These are phyloP conservation scores for Phytopythium boreale DNA, from an alignment of 352 stramenopile genomes.

Conservation along the genomic window DNA sequence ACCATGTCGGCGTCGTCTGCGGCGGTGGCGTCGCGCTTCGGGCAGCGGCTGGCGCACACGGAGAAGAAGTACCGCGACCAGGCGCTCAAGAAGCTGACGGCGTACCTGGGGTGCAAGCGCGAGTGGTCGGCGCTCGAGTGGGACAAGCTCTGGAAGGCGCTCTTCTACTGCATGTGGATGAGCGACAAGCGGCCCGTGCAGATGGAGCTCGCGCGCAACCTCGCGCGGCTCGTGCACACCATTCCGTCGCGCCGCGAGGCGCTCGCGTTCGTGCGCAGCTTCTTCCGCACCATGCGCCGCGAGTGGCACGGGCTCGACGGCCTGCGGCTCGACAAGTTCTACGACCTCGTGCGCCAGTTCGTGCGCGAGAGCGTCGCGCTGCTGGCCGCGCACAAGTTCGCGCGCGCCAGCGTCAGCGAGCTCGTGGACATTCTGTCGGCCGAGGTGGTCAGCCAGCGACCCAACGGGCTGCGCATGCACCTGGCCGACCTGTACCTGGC, in stretches of 20 bases:
- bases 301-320: conserved; percentile 86
- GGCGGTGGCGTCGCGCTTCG: conserved; percentile 79
- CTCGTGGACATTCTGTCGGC: conserved; percentile 64
- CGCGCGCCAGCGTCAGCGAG: conserved; percentile 36
- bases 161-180: conserved; percentile 92
- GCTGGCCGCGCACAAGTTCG: conserved; percentile 52
- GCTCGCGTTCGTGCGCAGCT: conserved; percentile 73
- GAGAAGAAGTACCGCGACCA: conserved; percentile 86
- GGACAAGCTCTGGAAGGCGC: conserved; percentile 89
- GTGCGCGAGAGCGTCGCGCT: conserved; percentile 67
- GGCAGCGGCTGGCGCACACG: conserved; percentile 84
- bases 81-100: conserved; percentile 77
- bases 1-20: conserved; percentile 35
- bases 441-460: conserved; percentile 73
- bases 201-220: conserved; percentile 69
- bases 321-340: conserved; percentile 84
- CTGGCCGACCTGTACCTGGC: conserved; percentile 69
- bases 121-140: conserved; percentile 73
- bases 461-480: conserved; percentile 81
- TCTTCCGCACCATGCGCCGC: conserved; percentile 83
- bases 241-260: conserved; percentile 42
- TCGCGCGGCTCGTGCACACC: conserved; percentile 58
- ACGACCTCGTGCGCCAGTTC: conserved; percentile 81
- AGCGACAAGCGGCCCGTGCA: conserved; percentile 84
- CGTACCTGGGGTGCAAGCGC: conserved; percentile 64